A percentile compares a stretch with the other conserved stretches of the same genome.
phyloP scores from a whole-genome alignment of 2,329 filamentous ascomycete species.

The Pseudocercospora cruenta region DNA sequence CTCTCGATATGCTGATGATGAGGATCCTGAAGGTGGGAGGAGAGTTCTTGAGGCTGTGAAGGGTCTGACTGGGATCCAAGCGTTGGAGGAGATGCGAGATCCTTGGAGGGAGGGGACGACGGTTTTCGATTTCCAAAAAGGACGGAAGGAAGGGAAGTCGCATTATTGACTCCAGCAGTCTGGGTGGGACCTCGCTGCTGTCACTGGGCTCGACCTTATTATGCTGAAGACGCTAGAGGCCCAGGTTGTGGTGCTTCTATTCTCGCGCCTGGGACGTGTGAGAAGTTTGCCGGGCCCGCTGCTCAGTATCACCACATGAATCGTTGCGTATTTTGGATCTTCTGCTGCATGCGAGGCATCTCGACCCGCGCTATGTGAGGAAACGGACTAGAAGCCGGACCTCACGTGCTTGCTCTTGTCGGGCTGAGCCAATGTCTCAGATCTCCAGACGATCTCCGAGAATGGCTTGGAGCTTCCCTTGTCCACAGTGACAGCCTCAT shows the following conservation, averaged over 20 bases:
- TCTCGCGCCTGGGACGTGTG: too few species aligned
- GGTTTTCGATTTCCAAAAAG: slow-evolving; percentile 18
- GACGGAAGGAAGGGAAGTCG: background rate
- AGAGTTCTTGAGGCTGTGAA: slow-evolving; percentile 18
- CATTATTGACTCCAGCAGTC: background rate
- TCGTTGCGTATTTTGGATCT: too few species aligned
- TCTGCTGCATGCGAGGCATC: too few species aligned
- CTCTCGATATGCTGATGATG: slow-evolving; percentile 18
- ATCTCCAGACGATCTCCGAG: background rate
- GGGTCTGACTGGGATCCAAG: slow-evolving; percentile 15
- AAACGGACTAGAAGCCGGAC: too few species aligned
- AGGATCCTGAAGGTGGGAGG: slow-evolving; percentile 15
- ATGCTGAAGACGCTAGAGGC: too few species aligned
- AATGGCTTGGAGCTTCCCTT: background rate
- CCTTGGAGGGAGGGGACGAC: slow-evolving; percentile 21
- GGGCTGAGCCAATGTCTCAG: background rate
- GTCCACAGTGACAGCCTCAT: background rate
- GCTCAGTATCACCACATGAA: too few species aligned
- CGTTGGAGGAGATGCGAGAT: slow-evolving; percentile 19
- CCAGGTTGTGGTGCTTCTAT: too few species aligned
- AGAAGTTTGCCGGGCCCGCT: too few species aligned
- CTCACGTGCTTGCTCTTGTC: too few species aligned
- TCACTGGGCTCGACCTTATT: too few species aligned
- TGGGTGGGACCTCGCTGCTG: too few species aligned
- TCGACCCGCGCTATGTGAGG: too few species aligned